Evolutionary conservation across 768 basidiomycete species (phyloP).

Genomic region (Phanerochaete sordida): DNA sequence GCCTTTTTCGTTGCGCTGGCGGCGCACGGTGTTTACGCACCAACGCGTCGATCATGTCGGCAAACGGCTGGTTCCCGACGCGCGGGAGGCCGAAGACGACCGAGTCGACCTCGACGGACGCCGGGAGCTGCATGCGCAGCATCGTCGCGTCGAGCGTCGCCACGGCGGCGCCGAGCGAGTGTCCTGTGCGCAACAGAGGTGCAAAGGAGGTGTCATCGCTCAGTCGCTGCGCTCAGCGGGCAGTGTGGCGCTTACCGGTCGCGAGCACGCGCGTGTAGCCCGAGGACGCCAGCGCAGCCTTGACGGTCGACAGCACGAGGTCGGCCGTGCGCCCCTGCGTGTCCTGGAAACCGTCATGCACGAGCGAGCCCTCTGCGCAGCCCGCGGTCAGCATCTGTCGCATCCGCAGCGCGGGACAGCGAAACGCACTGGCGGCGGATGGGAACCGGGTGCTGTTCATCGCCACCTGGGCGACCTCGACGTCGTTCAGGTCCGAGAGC

Average conservation of each 20-base stretch:
- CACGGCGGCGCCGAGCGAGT: conserved; percentile 30
- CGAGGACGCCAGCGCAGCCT: conserved; percentile 19
- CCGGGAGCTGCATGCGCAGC: conserved; percentile 25
- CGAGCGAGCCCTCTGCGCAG: conserved; percentile 15
- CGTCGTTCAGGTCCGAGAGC: conserved; percentile 23
- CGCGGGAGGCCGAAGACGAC: conserved; percentile 29
- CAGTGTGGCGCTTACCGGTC: conserved; percentile 8
- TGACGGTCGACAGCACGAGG: conserved; percentile 23
- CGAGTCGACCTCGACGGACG: conserved; percentile 19
- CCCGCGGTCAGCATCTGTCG: not conserved
- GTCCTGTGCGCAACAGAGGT: conserved; percentile 14
- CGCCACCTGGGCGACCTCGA: conserved; percentile 18
- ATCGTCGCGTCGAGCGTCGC: conserved; percentile 29
- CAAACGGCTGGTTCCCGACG: conserved; percentile 30
- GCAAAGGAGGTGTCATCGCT: no score
- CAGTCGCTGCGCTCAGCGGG: not conserved
- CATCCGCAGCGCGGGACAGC: not conserved
- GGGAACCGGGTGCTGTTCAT: conserved; percentile 41
- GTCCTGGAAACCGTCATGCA: conserved; percentile 27
- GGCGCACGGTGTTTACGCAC: conserved; percentile 7
- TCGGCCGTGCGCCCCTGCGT: conserved; percentile 26
- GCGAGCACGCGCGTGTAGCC: conserved; percentile 25
- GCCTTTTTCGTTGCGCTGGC: not conserved
- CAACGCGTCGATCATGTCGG: conserved; percentile 24
- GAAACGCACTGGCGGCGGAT: conserved; percentile 14